A percentile compares a stretch with the other conserved stretches of the same genome.
phyloP scores from a whole-genome alignment of 352 stramenopile genomes.

The Pythium rhizo-oryzae region DNA sequence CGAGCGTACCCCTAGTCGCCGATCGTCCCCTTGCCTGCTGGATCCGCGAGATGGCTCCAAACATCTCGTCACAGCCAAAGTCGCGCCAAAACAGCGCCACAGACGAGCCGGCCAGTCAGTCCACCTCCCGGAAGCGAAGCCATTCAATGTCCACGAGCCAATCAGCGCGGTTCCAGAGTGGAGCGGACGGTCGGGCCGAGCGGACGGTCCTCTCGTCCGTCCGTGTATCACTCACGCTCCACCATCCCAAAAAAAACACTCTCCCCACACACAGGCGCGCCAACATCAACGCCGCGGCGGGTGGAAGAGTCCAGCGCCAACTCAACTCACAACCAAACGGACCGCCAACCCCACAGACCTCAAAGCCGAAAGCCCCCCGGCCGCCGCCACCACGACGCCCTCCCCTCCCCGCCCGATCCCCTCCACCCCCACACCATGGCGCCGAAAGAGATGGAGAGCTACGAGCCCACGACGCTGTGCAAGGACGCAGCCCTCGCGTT shows the following conservation, averaged over 20 bases:
- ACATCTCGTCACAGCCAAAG: slow-evolving; percentile 6
- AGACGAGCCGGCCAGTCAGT: slow-evolving; percentile 26
- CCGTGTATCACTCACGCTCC: slow-evolving; percentile 26
- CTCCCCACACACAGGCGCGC: slow-evolving; percentile 10
- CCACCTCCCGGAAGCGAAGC: slow-evolving; percentile 12
- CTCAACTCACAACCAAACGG: slow-evolving; percentile 32
- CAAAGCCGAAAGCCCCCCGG: slow-evolving; percentile 7
- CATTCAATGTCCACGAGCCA: slow-evolving; percentile 17
- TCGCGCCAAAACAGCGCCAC: slow-evolving; percentile 11
- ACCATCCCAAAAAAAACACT: slow-evolving; percentile 41
- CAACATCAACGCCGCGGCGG: slow-evolving; percentile 32
- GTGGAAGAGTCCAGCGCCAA: slow-evolving; percentile 30
- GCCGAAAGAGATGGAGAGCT: slow-evolving; percentile 45
- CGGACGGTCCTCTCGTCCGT: neutral
- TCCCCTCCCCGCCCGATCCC: neutral
- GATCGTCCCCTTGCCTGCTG: slow-evolving; percentile 7
- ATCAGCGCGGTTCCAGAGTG: slow-evolving; percentile 14
- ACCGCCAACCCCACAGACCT: slow-evolving; percentile 20
- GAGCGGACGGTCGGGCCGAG: slow-evolving; percentile 27
- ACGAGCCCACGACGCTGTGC: slow-evolving; percentile 12
- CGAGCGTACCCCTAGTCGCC: slow-evolving; percentile 28
- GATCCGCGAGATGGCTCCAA: slow-evolving; percentile 28
- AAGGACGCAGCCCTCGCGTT: neutral
- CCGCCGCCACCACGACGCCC: slow-evolving; percentile 1
- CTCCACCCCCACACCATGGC: slow-evolving; percentile 34